Percentiles rank a stretch among this genome's conserved stretches.
Conservation (phyloP, 129 eudicot species). For the Arctium lappa region DNA sequence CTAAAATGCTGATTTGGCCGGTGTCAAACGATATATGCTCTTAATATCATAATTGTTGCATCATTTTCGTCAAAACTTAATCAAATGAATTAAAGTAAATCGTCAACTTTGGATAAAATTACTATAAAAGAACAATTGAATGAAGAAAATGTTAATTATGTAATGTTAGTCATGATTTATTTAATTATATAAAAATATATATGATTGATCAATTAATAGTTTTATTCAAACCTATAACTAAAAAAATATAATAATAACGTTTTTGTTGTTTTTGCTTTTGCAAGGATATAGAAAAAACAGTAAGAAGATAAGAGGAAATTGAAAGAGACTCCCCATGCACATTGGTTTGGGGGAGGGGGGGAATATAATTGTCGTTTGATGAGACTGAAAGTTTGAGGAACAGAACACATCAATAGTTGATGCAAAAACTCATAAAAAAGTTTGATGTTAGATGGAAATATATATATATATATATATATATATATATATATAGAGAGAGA, state of each 20-base stretch:
- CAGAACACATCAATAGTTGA: slow-evolving; percentile 23
- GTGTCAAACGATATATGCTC: neutral
- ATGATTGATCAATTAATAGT: neutral
- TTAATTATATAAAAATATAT: neutral
- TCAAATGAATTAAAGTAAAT: no score
- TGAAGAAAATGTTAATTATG: neutral
- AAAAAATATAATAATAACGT: neutral
- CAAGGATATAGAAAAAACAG: slow-evolving; percentile 6
- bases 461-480: no score
- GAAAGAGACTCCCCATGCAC: neutral
- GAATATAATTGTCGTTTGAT: slow-evolving; percentile 31
- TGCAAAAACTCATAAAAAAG: slow-evolving; percentile 34
- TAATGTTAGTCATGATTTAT: neutral
- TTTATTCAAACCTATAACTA: neutral
- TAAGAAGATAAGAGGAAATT: slow-evolving; percentile 20
- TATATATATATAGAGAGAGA: no score
- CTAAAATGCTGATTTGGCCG: neutral
- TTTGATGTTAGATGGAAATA: slow-evolving; percentile 4
- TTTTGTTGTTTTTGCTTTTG: neutral
- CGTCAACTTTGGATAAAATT: neutral
- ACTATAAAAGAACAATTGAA: no score
- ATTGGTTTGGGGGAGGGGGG: neutral
- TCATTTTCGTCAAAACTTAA: neutral
- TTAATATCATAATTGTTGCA: neutral
- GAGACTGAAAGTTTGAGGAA: slow-evolving; percentile 35